Evolutionary conservation across 2,329 filamentous ascomycete species (phyloP).

Genomic region (Annulohypoxylon truncatum): DNA sequence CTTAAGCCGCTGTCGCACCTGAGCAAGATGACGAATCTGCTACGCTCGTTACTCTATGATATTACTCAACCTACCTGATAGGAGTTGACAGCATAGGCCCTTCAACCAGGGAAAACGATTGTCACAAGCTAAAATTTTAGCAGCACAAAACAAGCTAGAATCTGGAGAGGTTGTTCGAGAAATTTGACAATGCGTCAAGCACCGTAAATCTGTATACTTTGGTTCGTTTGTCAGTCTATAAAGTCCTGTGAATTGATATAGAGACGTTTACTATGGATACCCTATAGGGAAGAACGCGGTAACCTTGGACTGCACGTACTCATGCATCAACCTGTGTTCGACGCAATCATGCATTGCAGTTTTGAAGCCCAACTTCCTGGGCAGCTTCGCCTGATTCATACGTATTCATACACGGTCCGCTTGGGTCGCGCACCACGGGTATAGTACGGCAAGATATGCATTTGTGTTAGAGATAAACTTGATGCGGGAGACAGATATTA

Average conservation of each 20-base stretch:
- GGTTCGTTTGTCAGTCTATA: constrained; percentile 22
- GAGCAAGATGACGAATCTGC: constrained; percentile 16
- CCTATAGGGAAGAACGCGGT: constrained; percentile 35
- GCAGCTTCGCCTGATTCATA: constrained; percentile 39
- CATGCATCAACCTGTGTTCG: constrained; percentile 33
- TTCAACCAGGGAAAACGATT: neutral
- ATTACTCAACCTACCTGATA: constrained; percentile 4
- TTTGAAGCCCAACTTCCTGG: constrained; percentile 40
- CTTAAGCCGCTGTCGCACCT: neutral
- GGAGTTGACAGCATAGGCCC: neutral
- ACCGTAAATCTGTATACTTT: constrained; percentile 16
- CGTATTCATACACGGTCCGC: constrained; percentile 20
- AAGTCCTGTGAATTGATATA: constrained; percentile 24
- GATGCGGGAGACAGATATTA: constrained; percentile 1
- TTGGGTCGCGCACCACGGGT: constrained; percentile 36
- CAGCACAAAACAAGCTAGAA: constrained; percentile 18
- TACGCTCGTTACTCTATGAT: constrained; percentile 8
- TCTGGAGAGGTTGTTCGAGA: constrained; percentile 15
- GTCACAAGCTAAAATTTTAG: constrained; percentile 4
- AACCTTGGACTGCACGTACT: constrained; percentile 25
- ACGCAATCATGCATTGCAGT: constrained; percentile 41
- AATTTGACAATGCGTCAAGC: constrained; percentile 18
- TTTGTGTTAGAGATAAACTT: constrained; percentile 8
- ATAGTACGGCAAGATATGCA: constrained; percentile 26
- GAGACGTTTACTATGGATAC: constrained; percentile 23